Evolutionary conservation across 768 basidiomycete species (phyloP), one percentile per base, ranked within the genome.

Genomic region (Chlorophyllum brunneum): DNA sequence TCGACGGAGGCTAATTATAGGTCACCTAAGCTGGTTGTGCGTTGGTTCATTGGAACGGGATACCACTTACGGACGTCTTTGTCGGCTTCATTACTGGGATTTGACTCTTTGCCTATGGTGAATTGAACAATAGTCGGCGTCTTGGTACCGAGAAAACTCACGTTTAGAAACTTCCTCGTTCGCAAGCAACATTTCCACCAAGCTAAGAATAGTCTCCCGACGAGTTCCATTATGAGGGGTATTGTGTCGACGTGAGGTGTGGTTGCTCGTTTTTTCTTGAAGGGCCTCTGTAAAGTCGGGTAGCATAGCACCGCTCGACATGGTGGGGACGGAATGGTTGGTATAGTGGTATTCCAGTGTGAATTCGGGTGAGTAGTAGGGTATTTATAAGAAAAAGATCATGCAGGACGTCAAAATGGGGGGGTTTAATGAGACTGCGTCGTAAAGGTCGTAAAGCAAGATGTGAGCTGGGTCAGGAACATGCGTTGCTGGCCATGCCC

Each of bases 31-130:
- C 11, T 23, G 38, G 3, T 1, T 5, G 39, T 22, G 34, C 47
- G 34, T 1, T 24, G 18, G 37, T 36, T 15, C 9, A 27, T 23
- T 42, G 34, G 20, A n/a, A 40, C 24, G 27, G 27, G 39, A 24
- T 38, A 15, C 24, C 29, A 84, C 85, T 74, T 63, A 86, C 85
- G 81, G 56, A 80, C 78, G 57, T 83, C 84, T 59, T 69, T 71
- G 57, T 84, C 83, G 51, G 85, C 83, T 60, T 86, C 83, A 42
- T 81, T 78, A 54, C 67, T 78, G 0, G 79, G 75, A 40, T 68
- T 62, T 48, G 75, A 71, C 41, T 61, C 67, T 33, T 66, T 63
- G 39, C 64, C 77, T 75, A 56, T 31, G 47, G 37, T 16, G 22
- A 24, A 39, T 24, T 41, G 31, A 38, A 36, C 34, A 36, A 36